Conservation (phyloP, 306 rosid species). For the Purshia tridentata region DNA sequence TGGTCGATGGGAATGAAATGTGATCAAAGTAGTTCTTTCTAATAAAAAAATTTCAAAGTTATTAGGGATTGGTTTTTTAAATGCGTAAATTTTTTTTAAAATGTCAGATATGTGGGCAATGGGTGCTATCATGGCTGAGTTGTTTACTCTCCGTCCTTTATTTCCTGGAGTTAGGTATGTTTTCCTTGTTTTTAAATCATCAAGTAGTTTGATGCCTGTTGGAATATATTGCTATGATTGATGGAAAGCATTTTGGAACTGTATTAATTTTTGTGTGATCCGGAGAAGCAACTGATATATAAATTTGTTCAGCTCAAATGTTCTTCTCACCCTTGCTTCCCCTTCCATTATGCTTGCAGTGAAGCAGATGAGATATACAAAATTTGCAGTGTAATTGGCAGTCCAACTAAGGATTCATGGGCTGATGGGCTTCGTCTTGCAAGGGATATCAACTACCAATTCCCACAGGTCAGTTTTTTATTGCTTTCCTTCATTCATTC, state of each 20-base stretch:
- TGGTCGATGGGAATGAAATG: slow-evolving; percentile 13
- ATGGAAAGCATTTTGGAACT: background rate
- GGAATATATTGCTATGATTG: background rate
- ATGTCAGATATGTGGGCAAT: slow-evolving; percentile 95
- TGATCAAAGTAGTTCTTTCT: background rate
- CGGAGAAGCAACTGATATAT: background rate
- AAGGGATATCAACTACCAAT: slow-evolving; percentile 81
- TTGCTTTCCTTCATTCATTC: background rate
- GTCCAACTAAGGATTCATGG: slow-evolving; percentile 80
- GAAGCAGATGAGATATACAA: slow-evolving; percentile 90
- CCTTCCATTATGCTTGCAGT: slow-evolving; percentile 40
- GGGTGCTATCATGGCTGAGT: slow-evolving; percentile 99
- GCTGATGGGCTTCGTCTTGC: slow-evolving; percentile 84
- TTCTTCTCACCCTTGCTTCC: background rate
- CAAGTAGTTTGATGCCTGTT: background rate
- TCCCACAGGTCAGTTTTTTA: slow-evolving; percentile 66
- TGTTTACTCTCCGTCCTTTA: slow-evolving; percentile 87
- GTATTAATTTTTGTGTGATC: background rate
- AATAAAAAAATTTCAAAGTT: background rate
- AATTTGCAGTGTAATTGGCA: slow-evolving; percentile 90
- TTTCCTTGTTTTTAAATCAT: background rate
- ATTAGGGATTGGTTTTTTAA: background rate
- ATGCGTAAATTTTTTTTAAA: background rate
- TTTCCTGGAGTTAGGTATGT: slow-evolving; percentile 86
- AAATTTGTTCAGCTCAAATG: background rate